Conservation (phyloP, 345 rosid species). For the Conringia planisiliqua region DNA sequence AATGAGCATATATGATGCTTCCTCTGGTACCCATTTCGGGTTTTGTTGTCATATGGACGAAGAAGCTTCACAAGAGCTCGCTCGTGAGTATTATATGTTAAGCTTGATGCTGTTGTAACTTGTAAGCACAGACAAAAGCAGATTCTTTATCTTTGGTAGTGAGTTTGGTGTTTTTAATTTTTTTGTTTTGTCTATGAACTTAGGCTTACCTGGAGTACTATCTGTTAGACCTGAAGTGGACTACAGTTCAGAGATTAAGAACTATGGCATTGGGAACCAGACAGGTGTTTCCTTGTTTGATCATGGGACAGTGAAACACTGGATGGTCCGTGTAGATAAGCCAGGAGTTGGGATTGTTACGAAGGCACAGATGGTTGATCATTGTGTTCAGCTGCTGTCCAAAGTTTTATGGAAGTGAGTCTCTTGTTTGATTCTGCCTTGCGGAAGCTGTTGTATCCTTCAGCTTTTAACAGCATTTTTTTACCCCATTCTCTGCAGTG, state of each 20-base stretch:
- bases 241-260: slow-evolving; percentile 44
- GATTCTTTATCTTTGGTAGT: not conserved
- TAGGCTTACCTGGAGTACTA: slow-evolving; percentile 73
- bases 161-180: not conserved
- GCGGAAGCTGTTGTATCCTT: not conserved
- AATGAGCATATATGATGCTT: slow-evolving; percentile 66
- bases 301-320: slow-evolving; percentile 53
- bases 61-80: slow-evolving; percentile 55
- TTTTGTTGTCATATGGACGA: slow-evolving; percentile 76
- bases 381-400: slow-evolving; percentile 60
- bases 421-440: not conserved
- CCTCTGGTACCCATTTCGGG: slow-evolving; percentile 52
- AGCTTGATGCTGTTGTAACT: not conserved
- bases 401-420: slow-evolving; percentile 79
- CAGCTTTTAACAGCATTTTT: not conserved
- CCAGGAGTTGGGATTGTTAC: slow-evolving; percentile 79
- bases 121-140: not conserved
- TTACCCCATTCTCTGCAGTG: slow-evolving; percentile 39
- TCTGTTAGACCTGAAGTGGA: slow-evolving; percentile 60
- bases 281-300: slow-evolving; percentile 49
- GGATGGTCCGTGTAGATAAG: slow-evolving; percentile 70
- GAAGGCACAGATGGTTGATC: slow-evolving; percentile 94
- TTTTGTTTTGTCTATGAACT: not conserved
- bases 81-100: slow-evolving; percentile 36
- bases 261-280: slow-evolving; percentile 36